Conservation (phyloP, 1,284 basidiomycete genomes). For the Cutaneotrichosporon sp. region DNA sequence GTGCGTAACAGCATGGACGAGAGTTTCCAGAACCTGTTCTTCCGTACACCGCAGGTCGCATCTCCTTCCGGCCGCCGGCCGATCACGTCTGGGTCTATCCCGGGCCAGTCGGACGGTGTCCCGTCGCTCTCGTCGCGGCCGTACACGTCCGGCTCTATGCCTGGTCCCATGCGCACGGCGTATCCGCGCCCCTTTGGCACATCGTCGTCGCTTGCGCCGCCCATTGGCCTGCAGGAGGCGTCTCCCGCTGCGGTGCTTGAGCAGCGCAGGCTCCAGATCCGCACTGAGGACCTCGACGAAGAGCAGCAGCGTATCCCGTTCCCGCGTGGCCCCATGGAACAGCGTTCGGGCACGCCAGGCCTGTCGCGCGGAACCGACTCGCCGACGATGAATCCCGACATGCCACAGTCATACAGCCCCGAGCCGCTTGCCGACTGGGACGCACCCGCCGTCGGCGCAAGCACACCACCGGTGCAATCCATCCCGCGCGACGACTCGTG, state of each 20-base stretch:
- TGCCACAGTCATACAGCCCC: too few species aligned
- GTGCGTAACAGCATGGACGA: constrained; percentile 17
- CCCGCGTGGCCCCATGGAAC: background rate
- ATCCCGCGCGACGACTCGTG: constrained; percentile 14
- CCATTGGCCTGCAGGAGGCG: background rate
- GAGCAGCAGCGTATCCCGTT: background rate
- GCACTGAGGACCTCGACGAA: background rate
- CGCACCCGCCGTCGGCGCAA: background rate
- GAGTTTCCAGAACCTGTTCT: constrained; percentile 36
- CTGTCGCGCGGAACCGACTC: too few species aligned
- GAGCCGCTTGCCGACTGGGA: too few species aligned
- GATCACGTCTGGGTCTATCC: background rate
- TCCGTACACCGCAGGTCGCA: constrained; percentile 29
- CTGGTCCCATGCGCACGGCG: too few species aligned
- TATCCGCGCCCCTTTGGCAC: too few species aligned
- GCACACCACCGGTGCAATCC: constrained; percentile 1
- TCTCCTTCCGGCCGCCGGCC: background rate
- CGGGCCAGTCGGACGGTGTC: too few species aligned
- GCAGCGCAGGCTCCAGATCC: background rate
- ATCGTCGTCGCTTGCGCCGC: background rate
- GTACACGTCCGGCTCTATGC: too few species aligned
- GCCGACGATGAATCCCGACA: too few species aligned
- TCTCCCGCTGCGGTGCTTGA: background rate
- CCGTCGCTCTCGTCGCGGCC: too few species aligned
- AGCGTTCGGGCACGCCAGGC: too few species aligned